Evolutionary conservation across 441 rosid species (phyloP).

Genomic region (Codiaeum variegatum): DNA sequence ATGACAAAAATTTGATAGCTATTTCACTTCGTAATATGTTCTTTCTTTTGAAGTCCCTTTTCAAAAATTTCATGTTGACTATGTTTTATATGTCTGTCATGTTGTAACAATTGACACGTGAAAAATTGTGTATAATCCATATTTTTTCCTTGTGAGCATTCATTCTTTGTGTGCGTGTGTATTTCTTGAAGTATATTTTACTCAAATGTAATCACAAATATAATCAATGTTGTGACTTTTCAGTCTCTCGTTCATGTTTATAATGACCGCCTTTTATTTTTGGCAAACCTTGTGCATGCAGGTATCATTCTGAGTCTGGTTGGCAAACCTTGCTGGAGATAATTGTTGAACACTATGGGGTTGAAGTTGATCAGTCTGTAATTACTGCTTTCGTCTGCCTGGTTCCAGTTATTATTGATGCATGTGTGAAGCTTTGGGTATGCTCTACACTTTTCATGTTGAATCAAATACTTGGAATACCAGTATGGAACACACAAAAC

Average conservation of each 20-base stretch:
- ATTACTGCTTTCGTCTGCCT: constrained; percentile 63
- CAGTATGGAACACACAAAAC: not conserved
- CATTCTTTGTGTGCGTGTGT: not conserved
- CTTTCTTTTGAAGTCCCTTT: not conserved
- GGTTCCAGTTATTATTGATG: constrained; percentile 71
- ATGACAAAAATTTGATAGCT: not conserved
- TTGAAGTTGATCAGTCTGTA: constrained; percentile 62
- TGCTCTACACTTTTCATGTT: constrained; percentile 22
- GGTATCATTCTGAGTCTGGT: constrained; percentile 94
- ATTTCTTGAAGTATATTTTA: not conserved
- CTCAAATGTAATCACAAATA: not conserved
- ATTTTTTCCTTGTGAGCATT: not conserved
- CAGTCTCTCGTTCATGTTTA: not conserved
- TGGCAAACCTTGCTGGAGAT: constrained; percentile 78
- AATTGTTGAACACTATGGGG: constrained; percentile 77
- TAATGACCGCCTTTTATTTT: not conserved
- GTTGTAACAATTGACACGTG: not conserved
- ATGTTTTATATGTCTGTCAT: not conserved
- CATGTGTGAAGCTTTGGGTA: constrained; percentile 93
- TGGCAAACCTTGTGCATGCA: constrained; percentile 21
- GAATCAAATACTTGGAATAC: not conserved
- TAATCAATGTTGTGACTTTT: not conserved
- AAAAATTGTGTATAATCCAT: not conserved
- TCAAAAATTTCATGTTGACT: not conserved
- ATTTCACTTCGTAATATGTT: not conserved